phyloP scores from a whole-genome alignment of 768 basidiomycete species.

The Chiua virens region DNA sequence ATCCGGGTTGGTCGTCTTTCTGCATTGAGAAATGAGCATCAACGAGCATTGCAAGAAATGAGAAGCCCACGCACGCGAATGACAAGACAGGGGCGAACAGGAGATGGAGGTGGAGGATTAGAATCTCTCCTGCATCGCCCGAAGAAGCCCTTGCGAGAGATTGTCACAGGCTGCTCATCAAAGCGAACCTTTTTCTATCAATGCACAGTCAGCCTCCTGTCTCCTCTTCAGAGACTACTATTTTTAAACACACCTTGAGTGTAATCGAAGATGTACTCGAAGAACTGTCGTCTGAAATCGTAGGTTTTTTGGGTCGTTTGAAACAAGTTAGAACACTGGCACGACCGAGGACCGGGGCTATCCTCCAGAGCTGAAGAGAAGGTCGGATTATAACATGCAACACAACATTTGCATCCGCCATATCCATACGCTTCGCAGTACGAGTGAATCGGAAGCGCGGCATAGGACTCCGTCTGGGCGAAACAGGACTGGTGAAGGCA shows the following conservation, averaged over 20 bases:
- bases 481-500: neutral
- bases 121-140: slow-evolving; percentile 11
- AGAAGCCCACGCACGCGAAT: slow-evolving; percentile 18
- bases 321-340: neutral
- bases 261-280: slow-evolving; percentile 8
- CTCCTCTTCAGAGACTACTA: neutral
- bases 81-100: slow-evolving; percentile 29
- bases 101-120: slow-evolving; percentile 16
- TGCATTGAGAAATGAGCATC: neutral
- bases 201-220: slow-evolving; percentile 1
- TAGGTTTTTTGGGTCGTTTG: slow-evolving; percentile 10
- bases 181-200: slow-evolving; percentile 28
- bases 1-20: slow-evolving; percentile 7
- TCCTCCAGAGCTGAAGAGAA: slow-evolving; percentile 23
- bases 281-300: slow-evolving; percentile 1
- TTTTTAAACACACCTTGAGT: slow-evolving; percentile 17
- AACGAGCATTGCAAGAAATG: neutral
- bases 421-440: slow-evolving; percentile 13
- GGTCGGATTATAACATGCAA: slow-evolving; percentile 25
- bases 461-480: slow-evolving; percentile 4
- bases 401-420: slow-evolving; percentile 15
- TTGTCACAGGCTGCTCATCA: slow-evolving; percentile 24
- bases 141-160: slow-evolving; percentile 20
- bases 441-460: slow-evolving; percentile 13
- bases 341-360: slow-evolving; percentile 2